Percentiles rank a stretch among this genome's conserved stretches.
Conservation (phyloP, 352 stramenopile species). For the Pythium biforme region DNA sequence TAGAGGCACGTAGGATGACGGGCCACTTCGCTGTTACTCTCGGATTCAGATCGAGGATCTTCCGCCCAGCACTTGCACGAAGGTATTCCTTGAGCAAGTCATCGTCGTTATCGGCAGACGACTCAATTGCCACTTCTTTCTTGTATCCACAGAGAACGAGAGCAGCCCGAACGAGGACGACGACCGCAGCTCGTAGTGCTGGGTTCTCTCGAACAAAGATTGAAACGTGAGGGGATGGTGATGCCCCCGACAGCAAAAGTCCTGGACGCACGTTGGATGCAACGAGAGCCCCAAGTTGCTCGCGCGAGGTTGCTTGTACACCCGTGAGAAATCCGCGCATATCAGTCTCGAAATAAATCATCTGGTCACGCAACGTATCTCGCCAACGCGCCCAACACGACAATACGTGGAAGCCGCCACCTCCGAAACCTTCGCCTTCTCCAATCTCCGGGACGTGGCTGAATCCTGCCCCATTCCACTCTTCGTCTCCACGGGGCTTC, state of each 20-base stretch:
- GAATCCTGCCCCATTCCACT: conserved; percentile 42
- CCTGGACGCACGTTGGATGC: conserved; percentile 13
- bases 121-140: conserved; percentile 28
- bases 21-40: conserved; percentile 31
- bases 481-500: conserved; percentile 45
- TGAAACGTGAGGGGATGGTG: background rate
- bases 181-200: background rate
- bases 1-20: conserved; percentile 12
- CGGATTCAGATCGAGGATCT: conserved; percentile 36
- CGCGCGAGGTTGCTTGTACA: conserved; percentile 28
- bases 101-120: conserved; percentile 17
- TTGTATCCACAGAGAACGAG: conserved; percentile 39
- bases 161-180: conserved; percentile 32
- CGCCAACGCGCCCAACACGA: conserved; percentile 28
- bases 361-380: conserved; percentile 24
- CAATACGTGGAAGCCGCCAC: conserved; percentile 51
- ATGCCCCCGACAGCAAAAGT: background rate
- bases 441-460: conserved; percentile 27
- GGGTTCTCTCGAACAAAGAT: conserved; percentile 8
- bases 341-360: conserved; percentile 40
- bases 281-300: conserved; percentile 7
- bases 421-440: conserved; percentile 24
- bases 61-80: conserved; percentile 26
- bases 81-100: conserved; percentile 47
- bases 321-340: conserved; percentile 52